These are phyloP conservation scores for Diplodia seriata DNA, from an alignment of 2,329 filamentous ascomycete genomes.

Conservation along the genomic window DNA sequence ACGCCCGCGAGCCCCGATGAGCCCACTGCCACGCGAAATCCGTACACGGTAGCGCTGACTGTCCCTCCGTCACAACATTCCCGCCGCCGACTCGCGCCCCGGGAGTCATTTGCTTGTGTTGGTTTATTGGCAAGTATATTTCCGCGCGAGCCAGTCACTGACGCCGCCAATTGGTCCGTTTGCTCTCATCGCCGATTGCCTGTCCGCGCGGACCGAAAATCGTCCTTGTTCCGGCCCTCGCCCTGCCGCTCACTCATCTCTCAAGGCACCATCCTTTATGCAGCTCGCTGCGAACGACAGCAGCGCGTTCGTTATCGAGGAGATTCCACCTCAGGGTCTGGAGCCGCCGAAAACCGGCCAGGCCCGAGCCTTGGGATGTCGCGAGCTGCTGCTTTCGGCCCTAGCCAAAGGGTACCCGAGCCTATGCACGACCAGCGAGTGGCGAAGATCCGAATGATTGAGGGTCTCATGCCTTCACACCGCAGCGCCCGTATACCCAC, in stretches of 20 bases:
- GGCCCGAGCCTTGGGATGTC: background rate
- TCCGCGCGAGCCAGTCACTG: background rate
- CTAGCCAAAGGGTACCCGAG: background rate
- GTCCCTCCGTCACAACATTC: background rate
- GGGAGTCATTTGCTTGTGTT: background rate
- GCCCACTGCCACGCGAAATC: conserved; percentile 3
- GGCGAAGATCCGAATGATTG: conserved; percentile 27
- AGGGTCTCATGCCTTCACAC: conserved; percentile 9
- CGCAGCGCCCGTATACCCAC: conserved; percentile 26
- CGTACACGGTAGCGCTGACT: background rate
- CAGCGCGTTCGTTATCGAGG: background rate
- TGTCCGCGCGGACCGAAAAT: conserved; percentile 13
- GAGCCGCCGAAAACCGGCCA: conserved; percentile 7
- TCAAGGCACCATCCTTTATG: background rate
- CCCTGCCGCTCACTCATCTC: conserved; percentile 9
- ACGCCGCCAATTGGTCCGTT: background rate
- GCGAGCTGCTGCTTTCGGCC: background rate
- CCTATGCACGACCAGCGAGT: background rate
- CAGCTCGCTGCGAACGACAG: background rate
- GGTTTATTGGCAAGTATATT: background rate
- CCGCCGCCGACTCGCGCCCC: background rate
- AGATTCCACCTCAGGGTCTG: conserved; percentile 6
- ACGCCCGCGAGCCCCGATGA: background rate
- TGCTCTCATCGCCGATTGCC: conserved; percentile 22
- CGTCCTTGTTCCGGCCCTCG: conserved; percentile 8